phyloP scores from a whole-genome alignment of 2,329 filamentous ascomycete genomes.

The Curvularia spicifera region DNA sequence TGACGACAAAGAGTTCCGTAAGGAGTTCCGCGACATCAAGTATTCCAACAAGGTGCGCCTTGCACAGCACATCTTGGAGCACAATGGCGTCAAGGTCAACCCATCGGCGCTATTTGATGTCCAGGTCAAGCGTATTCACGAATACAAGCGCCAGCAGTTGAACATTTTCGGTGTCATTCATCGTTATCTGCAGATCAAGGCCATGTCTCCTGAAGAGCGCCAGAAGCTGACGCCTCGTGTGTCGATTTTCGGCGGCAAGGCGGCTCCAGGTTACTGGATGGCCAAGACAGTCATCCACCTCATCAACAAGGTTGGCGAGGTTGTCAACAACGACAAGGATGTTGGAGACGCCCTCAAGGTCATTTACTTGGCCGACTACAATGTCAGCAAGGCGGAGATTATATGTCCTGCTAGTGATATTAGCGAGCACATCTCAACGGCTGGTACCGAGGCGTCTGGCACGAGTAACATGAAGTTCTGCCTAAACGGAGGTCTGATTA shows the following conservation, averaged over 20 bases:
- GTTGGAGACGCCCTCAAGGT: slow-evolving; percentile 96
- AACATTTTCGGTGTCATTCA: slow-evolving; percentile 99
- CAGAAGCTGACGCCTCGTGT: slow-evolving; percentile 89
- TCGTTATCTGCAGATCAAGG: slow-evolving; percentile 88
- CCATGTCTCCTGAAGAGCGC: slow-evolving; percentile 78
- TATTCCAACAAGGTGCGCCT: slow-evolving; percentile 92
- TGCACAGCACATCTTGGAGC: slow-evolving; percentile 86
- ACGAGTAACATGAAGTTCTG: slow-evolving; percentile 99
- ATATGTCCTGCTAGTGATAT: slow-evolving; percentile 94
- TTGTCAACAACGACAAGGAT: slow-evolving; percentile 91
- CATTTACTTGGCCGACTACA: slow-evolving; percentile 97
- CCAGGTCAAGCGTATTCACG: slow-evolving; percentile 98
- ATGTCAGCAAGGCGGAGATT: slow-evolving; percentile 98
- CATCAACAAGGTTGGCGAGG: slow-evolving; percentile 86
- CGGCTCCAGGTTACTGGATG: slow-evolving; percentile 99
- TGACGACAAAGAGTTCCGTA: slow-evolving; percentile 87
- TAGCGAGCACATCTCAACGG: slow-evolving; percentile 98
- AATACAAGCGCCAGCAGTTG: slow-evolving; percentile 98
- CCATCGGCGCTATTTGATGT: slow-evolving; percentile 91
- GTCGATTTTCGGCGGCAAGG: slow-evolving; percentile 96
- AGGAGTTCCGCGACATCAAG: slow-evolving; percentile 97
- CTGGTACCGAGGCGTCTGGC: slow-evolving; percentile 85
- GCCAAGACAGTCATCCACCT: slow-evolving; percentile 98
- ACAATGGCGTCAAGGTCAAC: slow-evolving; percentile 81
- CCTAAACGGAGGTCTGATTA: slow-evolving; percentile 94